These are phyloP conservation scores for Stemphylium vesicarium DNA, from an alignment of 2,329 filamentous ascomycete species.

Conservation along the genomic window DNA sequence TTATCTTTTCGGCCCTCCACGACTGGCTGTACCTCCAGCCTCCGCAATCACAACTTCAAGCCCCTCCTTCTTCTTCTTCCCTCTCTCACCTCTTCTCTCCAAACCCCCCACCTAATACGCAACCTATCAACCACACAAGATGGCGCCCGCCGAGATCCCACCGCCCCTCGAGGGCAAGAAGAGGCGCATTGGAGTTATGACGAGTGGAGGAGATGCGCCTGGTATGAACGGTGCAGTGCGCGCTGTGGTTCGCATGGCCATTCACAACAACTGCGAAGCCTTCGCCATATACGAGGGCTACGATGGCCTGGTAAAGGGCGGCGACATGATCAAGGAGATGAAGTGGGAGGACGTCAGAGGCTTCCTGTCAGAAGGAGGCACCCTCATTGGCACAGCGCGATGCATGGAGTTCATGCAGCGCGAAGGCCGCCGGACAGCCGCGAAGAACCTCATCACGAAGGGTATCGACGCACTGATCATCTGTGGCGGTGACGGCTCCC, in stretches of 20 bases:
- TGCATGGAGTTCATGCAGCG: slow-evolving; percentile 93
- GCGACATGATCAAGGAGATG: slow-evolving; percentile 85
- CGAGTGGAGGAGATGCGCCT: slow-evolving; percentile 90
- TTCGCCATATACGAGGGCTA: slow-evolving; percentile 82
- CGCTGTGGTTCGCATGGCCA: slow-evolving; percentile 88
- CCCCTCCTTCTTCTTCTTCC: slow-evolving; percentile 6
- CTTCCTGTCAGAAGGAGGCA: slow-evolving; percentile 92
- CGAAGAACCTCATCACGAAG: slow-evolving; percentile 90
- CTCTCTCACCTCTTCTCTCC: background rate
- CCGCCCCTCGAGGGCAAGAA: slow-evolving; percentile 55
- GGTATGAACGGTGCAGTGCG: slow-evolving; percentile 94
- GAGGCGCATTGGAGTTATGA: slow-evolving; percentile 85
- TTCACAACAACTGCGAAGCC: slow-evolving; percentile 69
- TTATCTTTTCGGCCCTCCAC: slow-evolving; percentile 12
- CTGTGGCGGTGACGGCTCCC: slow-evolving; percentile 87
- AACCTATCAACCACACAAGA: slow-evolving; percentile 14
- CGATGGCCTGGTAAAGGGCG: slow-evolving; percentile 89
- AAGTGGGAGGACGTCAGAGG: slow-evolving; percentile 93
- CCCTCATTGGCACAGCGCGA: slow-evolving; percentile 91
- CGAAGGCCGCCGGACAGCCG: slow-evolving; percentile 79
- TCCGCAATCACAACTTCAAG: slow-evolving; percentile 10
- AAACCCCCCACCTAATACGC: slow-evolving; percentile 3
- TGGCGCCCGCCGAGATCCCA: slow-evolving; percentile 42
- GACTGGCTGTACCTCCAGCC: slow-evolving; percentile 10
- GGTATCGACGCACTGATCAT: slow-evolving; percentile 97